Evolutionary conservation across 2,329 filamentous ascomycete species (phyloP).

Genomic region (Neopestalotiopsis sp.): DNA sequence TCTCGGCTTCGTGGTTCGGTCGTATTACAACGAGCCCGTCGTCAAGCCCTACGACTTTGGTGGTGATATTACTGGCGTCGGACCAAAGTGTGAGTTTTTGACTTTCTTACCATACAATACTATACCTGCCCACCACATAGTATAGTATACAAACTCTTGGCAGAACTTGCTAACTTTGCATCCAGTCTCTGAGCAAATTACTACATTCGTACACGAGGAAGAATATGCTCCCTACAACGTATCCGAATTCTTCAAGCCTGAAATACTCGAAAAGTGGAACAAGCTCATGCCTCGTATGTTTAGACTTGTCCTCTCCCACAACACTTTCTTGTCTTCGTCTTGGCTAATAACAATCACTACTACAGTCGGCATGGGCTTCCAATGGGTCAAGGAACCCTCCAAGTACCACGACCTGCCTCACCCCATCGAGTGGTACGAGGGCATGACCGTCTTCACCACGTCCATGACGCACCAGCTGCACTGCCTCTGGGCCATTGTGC

Average conservation of each 20-base stretch:
- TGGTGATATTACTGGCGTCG: constrained; percentile 43
- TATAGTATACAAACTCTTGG: not conserved
- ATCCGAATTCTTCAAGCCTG: constrained; percentile 44
- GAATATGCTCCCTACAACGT: constrained; percentile 45
- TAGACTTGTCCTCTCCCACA: not conserved
- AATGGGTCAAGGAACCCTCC: constrained; percentile 36
- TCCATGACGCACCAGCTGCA: constrained; percentile 48
- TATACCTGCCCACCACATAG: too few species aligned
- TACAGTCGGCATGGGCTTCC: constrained; percentile 42
- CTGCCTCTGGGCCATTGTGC: constrained; percentile 48
- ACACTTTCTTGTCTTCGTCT: not conserved
- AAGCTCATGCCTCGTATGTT: constrained; percentile 45
- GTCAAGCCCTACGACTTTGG: constrained; percentile 41
- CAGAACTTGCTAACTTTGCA: constrained; percentile 10
- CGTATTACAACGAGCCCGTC: constrained; percentile 28
- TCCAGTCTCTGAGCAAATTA: constrained; percentile 42
- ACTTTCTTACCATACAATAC: too few species aligned
- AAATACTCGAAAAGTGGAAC: constrained; percentile 44
- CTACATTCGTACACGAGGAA: constrained; percentile 44
- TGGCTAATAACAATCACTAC: constrained; percentile 19
- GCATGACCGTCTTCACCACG: constrained; percentile 44
- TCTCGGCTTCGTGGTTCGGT: constrained; percentile 40
- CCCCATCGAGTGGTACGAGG: constrained; percentile 36
- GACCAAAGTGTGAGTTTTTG: constrained; percentile 39
- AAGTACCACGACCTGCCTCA: constrained; percentile 38